Evolutionary conservation across 768 basidiomycete genomes (phyloP).

Genomic region (Lentinula lateritia): DNA sequence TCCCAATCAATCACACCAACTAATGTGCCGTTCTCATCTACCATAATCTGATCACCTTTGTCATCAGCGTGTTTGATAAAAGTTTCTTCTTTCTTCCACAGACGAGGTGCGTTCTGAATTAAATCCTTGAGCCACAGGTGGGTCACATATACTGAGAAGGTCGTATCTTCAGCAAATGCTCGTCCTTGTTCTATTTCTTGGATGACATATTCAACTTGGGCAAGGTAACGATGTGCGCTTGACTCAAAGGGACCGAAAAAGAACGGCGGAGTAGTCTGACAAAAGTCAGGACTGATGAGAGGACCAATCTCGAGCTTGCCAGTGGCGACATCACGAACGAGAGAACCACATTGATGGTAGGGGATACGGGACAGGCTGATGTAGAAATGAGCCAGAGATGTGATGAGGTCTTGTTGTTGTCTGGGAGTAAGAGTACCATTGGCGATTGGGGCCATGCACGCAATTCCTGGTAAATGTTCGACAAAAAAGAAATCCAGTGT

Average conservation of each 20-base stretch:
- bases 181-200: not conserved
- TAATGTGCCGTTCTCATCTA: constrained; percentile 13
- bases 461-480: not conserved
- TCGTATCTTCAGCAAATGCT: not conserved
- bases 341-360: not conserved
- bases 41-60: constrained; percentile 18
- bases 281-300: not conserved
- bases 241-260: not conserved
- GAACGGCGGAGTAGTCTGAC: not conserved
- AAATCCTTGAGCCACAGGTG: not conserved
- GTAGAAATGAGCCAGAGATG: not conserved
- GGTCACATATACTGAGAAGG: not conserved
- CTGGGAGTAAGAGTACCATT: not conserved
- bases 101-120: not conserved
- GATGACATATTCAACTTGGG: not conserved
- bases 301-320: not conserved
- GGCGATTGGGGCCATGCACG: not conserved
- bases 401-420: not conserved
- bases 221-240: not conserved
- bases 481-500: not conserved
- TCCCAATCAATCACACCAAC: constrained; percentile 22
- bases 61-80: constrained; percentile 18
- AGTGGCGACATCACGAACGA: not conserved
- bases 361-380: not conserved
- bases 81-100: not conserved